Evolutionary conservation across 148 eudicot species (phyloP).

Genomic region (Polygonum maritimum): DNA sequence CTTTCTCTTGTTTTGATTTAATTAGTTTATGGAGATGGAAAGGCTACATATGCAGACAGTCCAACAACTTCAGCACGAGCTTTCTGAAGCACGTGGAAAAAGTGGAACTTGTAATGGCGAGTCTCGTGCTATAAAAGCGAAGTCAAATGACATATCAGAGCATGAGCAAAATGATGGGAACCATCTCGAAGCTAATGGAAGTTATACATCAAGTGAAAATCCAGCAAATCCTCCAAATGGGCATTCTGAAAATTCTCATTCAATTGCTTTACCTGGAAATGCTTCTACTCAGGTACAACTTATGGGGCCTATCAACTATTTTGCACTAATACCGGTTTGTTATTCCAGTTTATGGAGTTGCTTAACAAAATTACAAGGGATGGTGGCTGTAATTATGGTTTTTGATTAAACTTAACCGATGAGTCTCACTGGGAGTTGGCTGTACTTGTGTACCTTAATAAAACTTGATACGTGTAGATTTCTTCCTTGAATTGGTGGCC

Average conservation of each 20-base stretch:
- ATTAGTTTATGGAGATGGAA: conserved; percentile 84
- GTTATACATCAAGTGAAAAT: conserved; percentile 22
- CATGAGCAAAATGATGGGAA: conserved; percentile 40
- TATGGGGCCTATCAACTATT: background rate
- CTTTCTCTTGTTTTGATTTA: conserved; percentile 11
- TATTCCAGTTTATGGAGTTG: background rate
- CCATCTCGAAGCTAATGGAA: conserved; percentile 49
- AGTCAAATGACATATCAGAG: conserved; percentile 43
- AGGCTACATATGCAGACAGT: conserved; percentile 65
- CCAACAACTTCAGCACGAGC: conserved; percentile 76
- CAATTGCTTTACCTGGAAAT: conserved; percentile 39
- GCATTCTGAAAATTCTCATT: conserved; percentile 39
- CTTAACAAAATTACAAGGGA: background rate
- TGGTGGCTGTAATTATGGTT: background rate
- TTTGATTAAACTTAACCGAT: background rate
- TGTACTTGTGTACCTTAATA: background rate
- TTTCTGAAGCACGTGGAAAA: conserved; percentile 56
- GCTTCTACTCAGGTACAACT: conserved; percentile 43
- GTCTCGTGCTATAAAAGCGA: conserved; percentile 27
- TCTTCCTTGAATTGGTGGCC: background rate
- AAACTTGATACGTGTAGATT: background rate
- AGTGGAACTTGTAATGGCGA: conserved; percentile 36
- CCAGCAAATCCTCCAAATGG: conserved; percentile 44
- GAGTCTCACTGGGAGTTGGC: background rate
- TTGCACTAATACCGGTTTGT: background rate